Evolutionary conservation across 2,329 filamentous ascomycete genomes (phyloP).

Genomic region (Colletotrichum navitas): DNA sequence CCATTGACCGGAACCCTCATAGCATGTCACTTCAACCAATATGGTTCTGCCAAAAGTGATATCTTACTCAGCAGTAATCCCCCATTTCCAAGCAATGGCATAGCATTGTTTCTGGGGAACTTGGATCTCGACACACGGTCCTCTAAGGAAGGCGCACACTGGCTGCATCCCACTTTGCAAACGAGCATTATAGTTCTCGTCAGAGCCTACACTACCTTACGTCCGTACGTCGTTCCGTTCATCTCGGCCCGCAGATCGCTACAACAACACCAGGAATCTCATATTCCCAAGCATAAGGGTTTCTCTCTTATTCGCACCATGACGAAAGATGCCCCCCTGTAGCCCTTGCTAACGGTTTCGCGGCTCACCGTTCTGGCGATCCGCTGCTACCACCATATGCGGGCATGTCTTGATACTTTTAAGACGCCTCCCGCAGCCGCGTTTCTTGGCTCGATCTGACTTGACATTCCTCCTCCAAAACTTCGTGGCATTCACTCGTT

Average conservation of each 20-base stretch:
- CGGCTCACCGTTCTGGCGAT: conserved; percentile 27
- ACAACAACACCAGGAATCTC: conserved; percentile 7
- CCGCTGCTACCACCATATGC: background rate
- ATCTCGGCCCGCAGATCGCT: conserved; percentile 3
- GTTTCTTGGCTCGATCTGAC: conserved; percentile 11
- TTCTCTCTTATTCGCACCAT: conserved; percentile 8
- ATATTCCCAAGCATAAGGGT: conserved; percentile 12
- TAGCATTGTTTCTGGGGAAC: conserved; percentile 1
- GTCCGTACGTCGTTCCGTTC: conserved; percentile 1
- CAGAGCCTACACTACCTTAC: background rate
- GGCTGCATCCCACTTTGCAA: conserved; percentile 10
- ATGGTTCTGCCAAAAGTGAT: background rate
- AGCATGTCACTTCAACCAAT: background rate
- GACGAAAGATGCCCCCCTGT: conserved; percentile 11
- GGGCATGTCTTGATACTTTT: conserved; percentile 12
- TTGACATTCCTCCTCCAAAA: background rate
- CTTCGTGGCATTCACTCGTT: conserved; percentile 10
- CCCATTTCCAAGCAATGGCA: no score
- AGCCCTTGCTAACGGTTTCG: background rate
- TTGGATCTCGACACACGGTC: conserved; percentile 26
- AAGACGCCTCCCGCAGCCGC: conserved; percentile 15
- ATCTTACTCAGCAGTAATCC: background rate
- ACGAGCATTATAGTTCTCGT: background rate
- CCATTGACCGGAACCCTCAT: background rate
- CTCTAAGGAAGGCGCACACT: conserved; percentile 12